These are phyloP conservation scores for Rhizoctonia solani DNA, from an alignment of 1,284 basidiomycete genomes.

Conservation along the genomic window DNA sequence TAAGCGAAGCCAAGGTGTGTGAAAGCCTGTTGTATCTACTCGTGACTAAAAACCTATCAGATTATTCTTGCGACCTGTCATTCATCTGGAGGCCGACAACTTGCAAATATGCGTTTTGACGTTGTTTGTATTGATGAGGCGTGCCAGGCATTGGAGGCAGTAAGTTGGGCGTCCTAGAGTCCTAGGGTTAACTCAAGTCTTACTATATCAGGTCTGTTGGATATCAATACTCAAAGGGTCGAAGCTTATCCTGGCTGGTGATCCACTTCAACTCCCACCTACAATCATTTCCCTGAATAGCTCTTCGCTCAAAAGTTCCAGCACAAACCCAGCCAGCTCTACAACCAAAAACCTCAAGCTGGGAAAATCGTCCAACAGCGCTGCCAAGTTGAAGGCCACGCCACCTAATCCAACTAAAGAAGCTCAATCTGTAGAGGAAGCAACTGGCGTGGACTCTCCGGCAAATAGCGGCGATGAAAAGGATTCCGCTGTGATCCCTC, in stretches of 20 bases:
- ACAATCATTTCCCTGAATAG: constrained; percentile 72
- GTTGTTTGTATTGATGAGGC: constrained; percentile 95
- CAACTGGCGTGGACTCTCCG: constrained; percentile 14
- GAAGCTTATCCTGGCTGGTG: constrained; percentile 87
- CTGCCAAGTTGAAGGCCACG: background rate
- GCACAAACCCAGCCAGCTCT: constrained; percentile 33
- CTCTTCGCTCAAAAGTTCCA: constrained; percentile 37
- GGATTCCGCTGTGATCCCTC: background rate
- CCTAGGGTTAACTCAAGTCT: constrained; percentile 28
- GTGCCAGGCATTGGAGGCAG: constrained; percentile 94
- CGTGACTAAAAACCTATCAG: constrained; percentile 46
- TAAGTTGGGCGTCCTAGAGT: constrained; percentile 47
- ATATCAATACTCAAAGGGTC: constrained; percentile 88
- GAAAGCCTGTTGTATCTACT: background rate
- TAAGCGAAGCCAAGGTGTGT: constrained; percentile 72
- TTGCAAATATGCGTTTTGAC: constrained; percentile 80
- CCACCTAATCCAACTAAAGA: background rate
- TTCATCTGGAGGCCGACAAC: constrained; percentile 79
- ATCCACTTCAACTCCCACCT: constrained; percentile 91
- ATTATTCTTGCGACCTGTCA: constrained; percentile 93
- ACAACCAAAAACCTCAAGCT: constrained; percentile 24
- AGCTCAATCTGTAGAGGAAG: constrained; percentile 22
- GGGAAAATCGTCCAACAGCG: background rate
- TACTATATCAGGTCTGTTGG: constrained; percentile 79
- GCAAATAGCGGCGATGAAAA: constrained; percentile 29